Evolutionary conservation across 345 rosid species (phyloP), one percentile per base, ranked within the genome.

Genomic region (Hibiscus tridactylites): DNA sequence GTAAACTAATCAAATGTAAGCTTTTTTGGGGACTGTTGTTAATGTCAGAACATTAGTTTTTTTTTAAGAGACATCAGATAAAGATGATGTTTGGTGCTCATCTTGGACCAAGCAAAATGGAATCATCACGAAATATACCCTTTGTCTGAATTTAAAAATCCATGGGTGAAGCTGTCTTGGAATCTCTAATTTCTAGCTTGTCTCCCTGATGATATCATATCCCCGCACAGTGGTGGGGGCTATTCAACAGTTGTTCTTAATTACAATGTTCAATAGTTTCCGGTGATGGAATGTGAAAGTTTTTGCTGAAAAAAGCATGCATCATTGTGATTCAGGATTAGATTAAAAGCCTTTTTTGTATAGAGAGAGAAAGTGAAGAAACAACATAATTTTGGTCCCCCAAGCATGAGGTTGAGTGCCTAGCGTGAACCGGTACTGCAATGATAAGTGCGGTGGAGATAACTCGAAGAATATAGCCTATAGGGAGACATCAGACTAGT

Each of bases 71-170:
- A 28, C 28, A 17, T 16, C 8, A 5, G 21, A 2, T 21, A 50
- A 71, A 47, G 68, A 29, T 39, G 66, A 9, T 44, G 24, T 67
- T 67, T 75, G 71, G 60, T 42, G 42, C 44, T 65, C 61, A 61
- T 68, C 64, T 68, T 57, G 77, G 75, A 73, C 61, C 71, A 73
- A 73, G 28, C 73, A 31, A 68, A 68, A 17, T 37, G 65, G 58
- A 50, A 21, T 62, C 44, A 47, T 79, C 59, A n/a, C 8, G 9
- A 44, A 63, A 47, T 35, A 33, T 58, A 53, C 35, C 3, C n/a
- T 39, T 70, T 50, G 5, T 70, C 72, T 71, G 50, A 42, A 70
- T 28, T 70, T 19, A 50, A 77, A 37, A 37, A 57, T 47, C 33
- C 33, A n/a, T 17, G 47, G 56, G 53, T 61, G 47, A 71, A 61